phyloP scores from a whole-genome alignment of 345 rosid species.

The Lepidium africanum region DNA sequence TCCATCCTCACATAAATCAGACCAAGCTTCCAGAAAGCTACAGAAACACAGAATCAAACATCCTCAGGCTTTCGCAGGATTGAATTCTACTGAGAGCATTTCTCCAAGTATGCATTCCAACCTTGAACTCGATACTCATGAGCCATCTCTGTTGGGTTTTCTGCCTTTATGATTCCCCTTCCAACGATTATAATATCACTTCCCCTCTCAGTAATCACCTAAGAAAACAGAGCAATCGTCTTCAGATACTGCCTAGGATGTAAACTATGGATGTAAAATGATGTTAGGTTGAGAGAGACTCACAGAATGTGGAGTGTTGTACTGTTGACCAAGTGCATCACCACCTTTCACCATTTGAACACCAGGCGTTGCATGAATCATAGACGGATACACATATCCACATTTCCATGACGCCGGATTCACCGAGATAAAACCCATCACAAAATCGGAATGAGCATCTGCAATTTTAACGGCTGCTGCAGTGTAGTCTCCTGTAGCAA shows the following conservation, averaged over 20 bases:
- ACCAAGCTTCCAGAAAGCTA: not conserved
- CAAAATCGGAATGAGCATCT: constrained; percentile 89
- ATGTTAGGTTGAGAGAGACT: constrained; percentile 42
- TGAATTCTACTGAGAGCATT: constrained; percentile 32
- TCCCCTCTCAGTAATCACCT: constrained; percentile 82
- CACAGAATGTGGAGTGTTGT: constrained; percentile 91
- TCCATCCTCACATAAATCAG: constrained; percentile 9
- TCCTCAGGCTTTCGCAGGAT: not conserved
- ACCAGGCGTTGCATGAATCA: constrained; percentile 97
- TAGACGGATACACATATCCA: constrained; percentile 63
- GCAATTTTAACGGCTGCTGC: constrained; percentile 90
- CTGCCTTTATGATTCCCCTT: constrained; percentile 90
- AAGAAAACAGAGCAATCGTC: not conserved
- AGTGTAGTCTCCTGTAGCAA: constrained; percentile 93
- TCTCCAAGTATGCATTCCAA: constrained; percentile 89
- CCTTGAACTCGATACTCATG: constrained; percentile 83
- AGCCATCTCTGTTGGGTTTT: constrained; percentile 67
- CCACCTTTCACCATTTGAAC: constrained; percentile 93
- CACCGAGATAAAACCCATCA: constrained; percentile 93
- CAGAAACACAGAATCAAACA: constrained; percentile 8
- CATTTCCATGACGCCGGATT: constrained; percentile 98
- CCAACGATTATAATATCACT: constrained; percentile 96
- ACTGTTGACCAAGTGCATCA: constrained; percentile 90
- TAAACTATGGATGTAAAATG: not conserved
- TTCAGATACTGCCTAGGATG: not conserved